phyloP scores from a whole-genome alignment of 345 rosid genomes.

The Excoecaria agallocha region DNA sequence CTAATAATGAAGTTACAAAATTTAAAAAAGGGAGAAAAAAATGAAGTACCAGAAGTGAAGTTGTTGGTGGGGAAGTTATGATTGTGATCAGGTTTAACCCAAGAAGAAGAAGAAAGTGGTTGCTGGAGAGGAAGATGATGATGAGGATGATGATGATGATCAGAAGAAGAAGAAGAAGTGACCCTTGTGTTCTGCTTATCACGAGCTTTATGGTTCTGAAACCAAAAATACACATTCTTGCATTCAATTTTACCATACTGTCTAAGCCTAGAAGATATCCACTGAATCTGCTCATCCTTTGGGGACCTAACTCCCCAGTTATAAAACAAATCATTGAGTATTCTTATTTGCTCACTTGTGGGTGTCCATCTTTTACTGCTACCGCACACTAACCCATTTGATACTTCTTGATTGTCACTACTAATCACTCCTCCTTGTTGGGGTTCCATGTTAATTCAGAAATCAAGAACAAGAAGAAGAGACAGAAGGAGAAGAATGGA shows the following conservation, averaged over 20 bases:
- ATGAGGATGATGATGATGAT: too few species aligned
- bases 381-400: constrained; percentile 23
- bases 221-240: constrained; percentile 96
- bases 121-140: neutral
- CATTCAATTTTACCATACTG: constrained; percentile 95
- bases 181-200: constrained; percentile 90
- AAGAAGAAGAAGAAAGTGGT: neutral
- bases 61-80: constrained; percentile 26
- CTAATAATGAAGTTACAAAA: neutral
- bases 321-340: constrained; percentile 90
- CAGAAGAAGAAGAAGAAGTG: constrained; percentile 23
- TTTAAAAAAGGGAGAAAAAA: neutral
- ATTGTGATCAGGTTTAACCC: constrained; percentile 36
- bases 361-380: constrained; percentile 97
- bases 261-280: constrained; percentile 73
- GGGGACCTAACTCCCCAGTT: constrained; percentile 87
- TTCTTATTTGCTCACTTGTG: constrained; percentile 81
- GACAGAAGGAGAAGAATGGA: constrained; percentile 41
- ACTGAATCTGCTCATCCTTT: constrained; percentile 86
- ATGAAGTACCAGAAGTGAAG: constrained; percentile 23
- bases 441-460: constrained; percentile 48
- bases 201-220: constrained; percentile 98
- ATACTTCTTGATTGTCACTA: constrained; percentile 32
- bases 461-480: constrained; percentile 18
- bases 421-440: constrained; percentile 31